Conservation (phyloP, 495 filamentous ascomycete genomes). For the Annulohypoxylon nitens region DNA sequence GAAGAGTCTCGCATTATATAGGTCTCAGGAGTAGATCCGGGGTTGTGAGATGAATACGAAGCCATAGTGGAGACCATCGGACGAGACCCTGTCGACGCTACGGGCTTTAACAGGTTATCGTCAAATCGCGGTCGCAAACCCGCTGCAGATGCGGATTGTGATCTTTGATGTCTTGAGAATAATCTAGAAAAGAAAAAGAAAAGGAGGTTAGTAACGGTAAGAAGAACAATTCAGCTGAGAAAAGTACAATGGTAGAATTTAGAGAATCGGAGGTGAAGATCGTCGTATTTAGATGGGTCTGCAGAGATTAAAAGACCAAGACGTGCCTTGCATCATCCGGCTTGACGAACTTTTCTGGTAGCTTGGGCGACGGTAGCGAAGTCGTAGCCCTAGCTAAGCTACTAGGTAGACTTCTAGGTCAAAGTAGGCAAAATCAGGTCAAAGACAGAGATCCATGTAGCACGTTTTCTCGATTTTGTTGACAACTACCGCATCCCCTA, state of each 20-base stretch:
- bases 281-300: conserved; percentile 45
- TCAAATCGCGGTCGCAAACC: conserved; percentile 33
- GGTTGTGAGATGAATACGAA: conserved; percentile 33
- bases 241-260: conserved; percentile 23
- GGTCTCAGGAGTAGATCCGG: conserved; percentile 37
- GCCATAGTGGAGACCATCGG: conserved; percentile 37
- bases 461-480: conserved; percentile 19
- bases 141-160: conserved; percentile 39
- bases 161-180: conserved; percentile 38
- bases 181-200: conserved; percentile 35
- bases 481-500: conserved; percentile 21
- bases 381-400: conserved; percentile 18
- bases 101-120: conserved; percentile 33
- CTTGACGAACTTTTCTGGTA: conserved; percentile 31
- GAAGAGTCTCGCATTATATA: conserved; percentile 29
- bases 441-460: background rate
- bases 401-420: background rate
- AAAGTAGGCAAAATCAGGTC: background rate
- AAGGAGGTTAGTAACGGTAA: conserved; percentile 45
- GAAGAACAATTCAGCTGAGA: conserved; percentile 22
- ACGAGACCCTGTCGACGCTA: conserved; percentile 12
- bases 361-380: conserved; percentile 19
- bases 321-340: conserved; percentile 42
- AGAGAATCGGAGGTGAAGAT: conserved; percentile 44
- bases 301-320: conserved; percentile 47